A percentile compares a stretch with the other conserved stretches of the same genome.
phyloP scores from a whole-genome alignment of 2,329 filamentous ascomycete genomes.

The Periglandula ipomoeae region DNA sequence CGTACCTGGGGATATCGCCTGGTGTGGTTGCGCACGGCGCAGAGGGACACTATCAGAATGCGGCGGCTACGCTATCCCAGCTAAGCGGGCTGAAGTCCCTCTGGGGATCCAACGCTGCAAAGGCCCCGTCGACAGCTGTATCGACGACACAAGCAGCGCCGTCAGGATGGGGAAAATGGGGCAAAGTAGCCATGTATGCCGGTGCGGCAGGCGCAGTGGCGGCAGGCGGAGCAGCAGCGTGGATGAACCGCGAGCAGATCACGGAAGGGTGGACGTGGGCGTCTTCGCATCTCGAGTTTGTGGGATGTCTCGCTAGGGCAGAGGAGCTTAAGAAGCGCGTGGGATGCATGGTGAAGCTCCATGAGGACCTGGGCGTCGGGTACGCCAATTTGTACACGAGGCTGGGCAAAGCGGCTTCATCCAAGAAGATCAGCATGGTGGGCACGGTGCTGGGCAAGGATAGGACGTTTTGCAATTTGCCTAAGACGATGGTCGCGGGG shows the following conservation, averaged over 20 bases:
- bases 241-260: constrained; percentile 75
- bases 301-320: constrained; percentile 76
- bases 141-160: constrained; percentile 9
- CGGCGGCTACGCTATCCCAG: constrained; percentile 60
- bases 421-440: constrained; percentile 43
- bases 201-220: constrained; percentile 76
- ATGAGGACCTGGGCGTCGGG: constrained; percentile 57
- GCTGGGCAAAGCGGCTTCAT: constrained; percentile 58
- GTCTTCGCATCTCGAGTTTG: constrained; percentile 84
- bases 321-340: constrained; percentile 74
- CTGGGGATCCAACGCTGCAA: constrained; percentile 32
- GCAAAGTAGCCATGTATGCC: constrained; percentile 75
- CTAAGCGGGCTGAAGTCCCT: constrained; percentile 59
- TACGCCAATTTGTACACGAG: constrained; percentile 84
- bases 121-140: neutral
- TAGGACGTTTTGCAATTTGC: constrained; percentile 83
- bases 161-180: constrained; percentile 65
- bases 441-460: constrained; percentile 55
- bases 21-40: constrained; percentile 80
- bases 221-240: constrained; percentile 76
- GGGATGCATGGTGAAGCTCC: constrained; percentile 54
- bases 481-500: constrained; percentile 43
- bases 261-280: constrained; percentile 72
- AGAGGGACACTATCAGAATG: constrained; percentile 70
- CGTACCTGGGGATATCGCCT: constrained; percentile 73